Base-by-base conservation (phyloP, 805 yeast species). In the Starmerella geochares region DNA sequence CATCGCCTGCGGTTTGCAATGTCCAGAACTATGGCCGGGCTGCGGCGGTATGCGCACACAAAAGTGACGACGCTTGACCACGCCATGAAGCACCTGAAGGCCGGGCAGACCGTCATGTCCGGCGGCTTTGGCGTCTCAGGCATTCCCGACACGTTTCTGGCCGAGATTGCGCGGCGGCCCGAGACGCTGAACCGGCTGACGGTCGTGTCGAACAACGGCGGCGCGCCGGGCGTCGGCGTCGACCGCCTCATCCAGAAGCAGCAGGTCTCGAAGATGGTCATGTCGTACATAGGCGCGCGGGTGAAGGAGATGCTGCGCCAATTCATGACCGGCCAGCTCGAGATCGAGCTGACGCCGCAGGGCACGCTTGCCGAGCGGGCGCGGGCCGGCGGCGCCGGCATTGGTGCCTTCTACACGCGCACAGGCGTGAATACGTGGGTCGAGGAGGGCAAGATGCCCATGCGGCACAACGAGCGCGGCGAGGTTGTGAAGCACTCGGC, bases 361-460 rank as follows among this genome's bases (percentile, higher is more conserved):
- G 78, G 78, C 3, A 71, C 73, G n/a, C 59, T 74, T 24, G 77
- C 76, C 10, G 78, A 74, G 56, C 63, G 73, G 42, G 64, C 67
- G 19, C 62, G 76, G 23, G 77, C 78, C 13, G 77, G 72, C 10
- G 74, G 68, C 9, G 66, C 76, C 2, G 77, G 77, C 9, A 63
- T 71, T 16, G 77, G 77, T 1, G 77, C 77, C 0, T 72, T 70
- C 52, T 74, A 65, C 58, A 69, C 76, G 8, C 70, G 76, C 1
- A 70, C 78, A 0, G 78, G 77, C 16, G 75, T 66, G n/a, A 70
- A 69, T 28, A 74, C 77, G n/a, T 71, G 75, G 74, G 63, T 74
- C 16, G 74, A 74, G 56, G 65, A 70, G 46, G 78, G 78, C 21
- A 67, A 70, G 51, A 59, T 74, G 56, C 77, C 78, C 0, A 60